These are phyloP conservation scores for Neocallimastix lanati DNA, from an alignment of 192 early-diverging fungal species.

Conservation along the genomic window DNA sequence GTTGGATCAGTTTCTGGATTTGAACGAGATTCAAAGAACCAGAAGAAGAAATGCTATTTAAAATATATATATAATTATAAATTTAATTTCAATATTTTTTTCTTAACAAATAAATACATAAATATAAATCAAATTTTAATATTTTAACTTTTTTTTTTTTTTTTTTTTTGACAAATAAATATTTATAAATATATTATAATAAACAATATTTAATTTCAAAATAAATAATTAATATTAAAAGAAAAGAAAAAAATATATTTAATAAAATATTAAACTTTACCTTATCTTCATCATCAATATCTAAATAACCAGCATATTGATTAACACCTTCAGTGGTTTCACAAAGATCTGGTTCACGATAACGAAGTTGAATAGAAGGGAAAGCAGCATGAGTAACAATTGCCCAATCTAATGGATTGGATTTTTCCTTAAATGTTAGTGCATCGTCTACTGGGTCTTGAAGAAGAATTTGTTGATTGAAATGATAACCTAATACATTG, in stretches of 20 bases:
- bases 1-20: slow-evolving; percentile 55
- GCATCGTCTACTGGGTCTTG: background rate
- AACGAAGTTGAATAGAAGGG: slow-evolving; percentile 52
- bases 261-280: background rate
- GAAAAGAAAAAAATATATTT: no score
- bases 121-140: no score
- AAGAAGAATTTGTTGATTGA: background rate
- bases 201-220: no score
- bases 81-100: no score
- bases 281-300: background rate
- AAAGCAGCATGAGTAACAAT: slow-evolving; percentile 33
- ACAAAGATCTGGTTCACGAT: slow-evolving; percentile 64
- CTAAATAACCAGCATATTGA: background rate
- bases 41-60: slow-evolving; percentile 68
- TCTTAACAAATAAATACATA: no score
- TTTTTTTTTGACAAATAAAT: no score
- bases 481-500: background rate
- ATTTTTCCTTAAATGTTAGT: background rate
- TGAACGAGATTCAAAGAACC: slow-evolving; percentile 89
- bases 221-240: no score
- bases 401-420: background rate
- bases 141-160: no score
- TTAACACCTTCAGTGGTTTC: slow-evolving; percentile 15
- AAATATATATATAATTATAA: no score
- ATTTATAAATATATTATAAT: no score